Base-by-base conservation (phyloP, 2,329 filamentous ascomycete genomes). In the Paramyrothecium roridum region DNA sequence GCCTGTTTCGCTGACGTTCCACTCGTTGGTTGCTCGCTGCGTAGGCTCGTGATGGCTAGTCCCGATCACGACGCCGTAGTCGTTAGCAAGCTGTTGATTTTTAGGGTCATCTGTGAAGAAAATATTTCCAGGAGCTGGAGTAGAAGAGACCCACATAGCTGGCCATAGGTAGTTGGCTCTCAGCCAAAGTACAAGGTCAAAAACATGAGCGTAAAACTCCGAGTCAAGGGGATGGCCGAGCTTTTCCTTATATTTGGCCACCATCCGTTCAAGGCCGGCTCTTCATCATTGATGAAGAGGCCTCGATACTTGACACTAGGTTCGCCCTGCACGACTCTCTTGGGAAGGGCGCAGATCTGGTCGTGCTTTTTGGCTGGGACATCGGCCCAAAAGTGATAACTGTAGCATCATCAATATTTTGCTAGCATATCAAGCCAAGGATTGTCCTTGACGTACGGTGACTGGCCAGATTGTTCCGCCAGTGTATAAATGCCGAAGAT, bases 141-240 rank as follows among this genome's bases (percentile, higher is more conserved):
- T 57, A 58, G 79, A 80, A 19, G 79, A 80, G n/a, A n/a, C n/a
- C 88, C 87, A 91, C 69, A 83, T 78, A 2, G 86, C 81, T 1
- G 88, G 88, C 88, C 88, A 91, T 52, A 91, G 73, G 64, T 89
- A 90, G 69, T 91, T 91, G n/a, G n/a, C n/a, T n/a, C n/a, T n/a
- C n/a, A n/a, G n/a, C n/a, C 12, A 91, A 80, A 6, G 90, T 72
- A n/a, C n/a, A 2, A 91, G 75, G 71, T 91, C 88, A 61, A 89
- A 90, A 20, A 91, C 82, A 37, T 80, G 80, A 3, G 78, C 72
- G 69, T 90, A 89, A 67, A 91, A 89, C 3, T 82, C 78, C n/a
- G 81, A 76, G 55, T 82, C 83, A 58, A 78, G 82, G 2, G 77
- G 78, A 6, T 71, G 57, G 3, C 74, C 72, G 33, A 77, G 72